These are phyloP conservation scores for Mallotus nudiflorus DNA, from an alignment of 345 rosid species.

Conservation along the genomic window DNA sequence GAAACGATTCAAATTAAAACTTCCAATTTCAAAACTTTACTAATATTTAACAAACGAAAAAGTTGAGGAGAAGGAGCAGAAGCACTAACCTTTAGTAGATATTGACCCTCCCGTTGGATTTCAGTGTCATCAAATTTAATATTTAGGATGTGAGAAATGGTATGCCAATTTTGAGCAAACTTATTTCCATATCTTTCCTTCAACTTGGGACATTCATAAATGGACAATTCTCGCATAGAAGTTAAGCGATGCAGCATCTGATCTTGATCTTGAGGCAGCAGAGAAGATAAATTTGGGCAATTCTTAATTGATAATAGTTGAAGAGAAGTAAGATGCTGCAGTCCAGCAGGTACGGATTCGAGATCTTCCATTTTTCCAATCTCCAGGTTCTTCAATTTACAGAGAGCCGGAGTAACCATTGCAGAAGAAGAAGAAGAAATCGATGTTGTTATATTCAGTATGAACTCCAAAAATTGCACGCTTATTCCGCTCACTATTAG, in stretches of 20 bases:
- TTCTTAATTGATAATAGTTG: no score
- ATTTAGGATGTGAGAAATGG: slow-evolving; percentile 13
- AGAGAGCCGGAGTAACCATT: neutral
- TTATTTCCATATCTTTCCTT: no score
- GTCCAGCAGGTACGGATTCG: slow-evolving; percentile 12
- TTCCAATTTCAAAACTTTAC: no score
- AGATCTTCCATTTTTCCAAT: no score
- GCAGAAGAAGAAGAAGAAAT: neutral
- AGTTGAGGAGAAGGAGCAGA: no score
- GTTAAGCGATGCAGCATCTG: neutral
- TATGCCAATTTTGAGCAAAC: slow-evolving; percentile 8
- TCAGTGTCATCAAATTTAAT: neutral
- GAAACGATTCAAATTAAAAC: no score
- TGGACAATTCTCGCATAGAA: neutral
- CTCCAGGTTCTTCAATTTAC: neutral
- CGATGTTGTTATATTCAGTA: no score
- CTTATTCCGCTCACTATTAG: fast-evolving
- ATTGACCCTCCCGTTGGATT: neutral
- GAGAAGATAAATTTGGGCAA: no score
- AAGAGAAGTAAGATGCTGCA: no score
- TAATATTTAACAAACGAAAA: no score
- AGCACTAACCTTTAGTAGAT: no score
- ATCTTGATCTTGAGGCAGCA: neutral
- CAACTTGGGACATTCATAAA: neutral
- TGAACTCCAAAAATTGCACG: no score